Evolutionary conservation across 2,329 filamentous ascomycete species (phyloP).

Genomic region (Diaporthe ampelina): DNA sequence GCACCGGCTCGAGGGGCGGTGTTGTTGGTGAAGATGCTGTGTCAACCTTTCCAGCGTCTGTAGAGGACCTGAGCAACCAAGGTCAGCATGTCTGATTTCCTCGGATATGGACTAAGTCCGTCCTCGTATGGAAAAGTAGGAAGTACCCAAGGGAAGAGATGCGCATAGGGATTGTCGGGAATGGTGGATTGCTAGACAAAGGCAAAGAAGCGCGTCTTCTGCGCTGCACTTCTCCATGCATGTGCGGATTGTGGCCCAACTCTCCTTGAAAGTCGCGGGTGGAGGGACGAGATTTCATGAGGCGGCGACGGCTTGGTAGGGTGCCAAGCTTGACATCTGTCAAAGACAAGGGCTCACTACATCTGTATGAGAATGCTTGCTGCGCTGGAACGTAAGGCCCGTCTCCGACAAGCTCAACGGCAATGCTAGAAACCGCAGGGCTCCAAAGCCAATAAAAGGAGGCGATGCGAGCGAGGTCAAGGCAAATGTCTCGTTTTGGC

Average conservation of each 20-base stretch:
- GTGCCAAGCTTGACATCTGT: constrained; percentile 20
- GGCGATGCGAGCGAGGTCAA: not conserved
- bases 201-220: constrained; percentile 38
- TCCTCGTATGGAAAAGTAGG: not conserved
- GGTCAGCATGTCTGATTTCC: not conserved
- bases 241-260: not conserved
- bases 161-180: constrained; percentile 18
- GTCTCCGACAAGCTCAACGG: not conserved
- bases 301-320: constrained; percentile 31
- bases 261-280: constrained; percentile 19
- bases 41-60: constrained; percentile 33
- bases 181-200: constrained; percentile 41
- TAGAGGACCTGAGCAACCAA: constrained; percentile 3
- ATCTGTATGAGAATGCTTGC: constrained; percentile 41
- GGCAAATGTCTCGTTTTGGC: not conserved
- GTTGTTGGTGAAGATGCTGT: constrained; percentile 20
- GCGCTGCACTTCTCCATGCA: not conserved
- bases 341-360: constrained; percentile 35
- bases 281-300: constrained; percentile 29
- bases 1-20: constrained; percentile 21
- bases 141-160: constrained; percentile 37
- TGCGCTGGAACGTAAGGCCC: constrained; percentile 1
- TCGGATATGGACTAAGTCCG: no score
- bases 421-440: not conserved
- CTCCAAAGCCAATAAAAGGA: not conserved